phyloP scores from a whole-genome alignment of 371 early-diverging fungal genomes.

The Sanchytrium tribonematis region DNA sequence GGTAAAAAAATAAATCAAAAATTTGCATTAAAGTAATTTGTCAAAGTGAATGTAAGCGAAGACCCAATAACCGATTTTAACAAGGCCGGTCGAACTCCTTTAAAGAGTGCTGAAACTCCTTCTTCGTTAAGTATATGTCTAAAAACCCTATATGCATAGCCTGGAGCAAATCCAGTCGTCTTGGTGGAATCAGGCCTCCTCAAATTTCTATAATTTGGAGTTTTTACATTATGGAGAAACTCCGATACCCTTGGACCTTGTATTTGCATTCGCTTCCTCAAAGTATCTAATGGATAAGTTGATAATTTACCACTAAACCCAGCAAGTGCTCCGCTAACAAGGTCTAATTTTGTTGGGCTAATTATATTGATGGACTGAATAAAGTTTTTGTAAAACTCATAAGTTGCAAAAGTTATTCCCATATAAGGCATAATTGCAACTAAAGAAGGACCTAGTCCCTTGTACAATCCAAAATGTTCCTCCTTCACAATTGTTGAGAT shows the following conservation, averaged over 20 bases:
- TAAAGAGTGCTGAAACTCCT: conserved; percentile 52
- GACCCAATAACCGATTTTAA: conserved; percentile 57
- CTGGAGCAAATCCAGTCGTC: conserved; percentile 16
- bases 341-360: conserved; percentile 12
- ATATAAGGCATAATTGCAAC: conserved; percentile 75
- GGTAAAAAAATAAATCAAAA: background rate
- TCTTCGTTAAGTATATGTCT: conserved; percentile 32
- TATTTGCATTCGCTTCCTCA: conserved; percentile 27
- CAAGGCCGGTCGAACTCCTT: conserved; percentile 49
- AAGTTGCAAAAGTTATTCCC: conserved; percentile 49
- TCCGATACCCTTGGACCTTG: conserved; percentile 29
- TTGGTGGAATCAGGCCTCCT: conserved; percentile 18
- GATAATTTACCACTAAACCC: conserved; percentile 50
- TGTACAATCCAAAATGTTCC: conserved; percentile 62
- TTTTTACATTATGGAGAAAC: conserved; percentile 16
- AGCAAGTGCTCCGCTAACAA: conserved; percentile 48
- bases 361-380: no score
- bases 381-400: conserved; percentile 21
- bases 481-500: conserved; percentile 24
- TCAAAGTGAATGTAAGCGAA: conserved; percentile 37
- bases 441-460: conserved; percentile 47
- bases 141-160: conserved; percentile 12
- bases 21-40: background rate
- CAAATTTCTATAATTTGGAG: background rate
- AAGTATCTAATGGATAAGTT: conserved; percentile 69